Conservation (phyloP, 805 yeast genomes). For the Huiozyma sinensis region DNA sequence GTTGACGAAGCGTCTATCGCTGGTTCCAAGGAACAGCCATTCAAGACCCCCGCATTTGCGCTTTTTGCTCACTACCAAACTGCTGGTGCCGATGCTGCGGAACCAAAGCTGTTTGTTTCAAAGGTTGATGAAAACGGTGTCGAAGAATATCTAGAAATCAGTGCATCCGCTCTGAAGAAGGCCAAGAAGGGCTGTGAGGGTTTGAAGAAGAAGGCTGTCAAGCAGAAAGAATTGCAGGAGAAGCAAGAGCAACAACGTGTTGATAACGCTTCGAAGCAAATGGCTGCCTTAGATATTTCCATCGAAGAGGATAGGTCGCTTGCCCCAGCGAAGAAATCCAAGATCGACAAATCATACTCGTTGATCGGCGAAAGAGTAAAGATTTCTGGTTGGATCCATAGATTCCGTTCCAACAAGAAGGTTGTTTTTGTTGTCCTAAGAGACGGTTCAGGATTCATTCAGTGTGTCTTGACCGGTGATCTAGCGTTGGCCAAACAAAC, state of each 20-base stretch:
- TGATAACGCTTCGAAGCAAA: slow-evolving; percentile 61
- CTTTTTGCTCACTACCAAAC: slow-evolving; percentile 31
- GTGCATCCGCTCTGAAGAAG: slow-evolving; percentile 87
- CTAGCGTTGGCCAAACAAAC: slow-evolving; percentile 86
- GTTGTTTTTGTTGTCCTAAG: slow-evolving; percentile 82
- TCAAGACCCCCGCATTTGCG: slow-evolving; percentile 77
- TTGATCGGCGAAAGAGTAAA: slow-evolving; percentile 59
- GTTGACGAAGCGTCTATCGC: slow-evolving; percentile 43
- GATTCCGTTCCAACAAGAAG: slow-evolving; percentile 88
- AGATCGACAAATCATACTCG: slow-evolving; percentile 46
- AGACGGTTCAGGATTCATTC: slow-evolving; percentile 90
- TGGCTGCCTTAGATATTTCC: slow-evolving; percentile 67
- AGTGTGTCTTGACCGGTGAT: slow-evolving; percentile 81
- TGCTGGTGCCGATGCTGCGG: slow-evolving; percentile 31
- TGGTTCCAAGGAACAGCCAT: slow-evolving; percentile 66
- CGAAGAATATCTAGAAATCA: slow-evolving; percentile 56
- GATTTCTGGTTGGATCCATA: slow-evolving; percentile 93
- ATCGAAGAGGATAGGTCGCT: slow-evolving; percentile 65
- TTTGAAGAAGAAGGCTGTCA: slow-evolving; percentile 55
- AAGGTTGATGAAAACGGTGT: slow-evolving; percentile 22
- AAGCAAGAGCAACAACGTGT: slow-evolving; percentile 46
- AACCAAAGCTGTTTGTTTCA: slow-evolving; percentile 44
- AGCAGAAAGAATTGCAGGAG: slow-evolving; percentile 44
- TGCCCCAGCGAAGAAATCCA: slow-evolving; percentile 58
- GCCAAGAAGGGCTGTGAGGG: slow-evolving; percentile 95